A percentile compares a stretch with the other conserved stretches of the same genome.
Evolutionary conservation across 768 basidiomycete species (phyloP).

Genomic region (Suillus plorans): DNA sequence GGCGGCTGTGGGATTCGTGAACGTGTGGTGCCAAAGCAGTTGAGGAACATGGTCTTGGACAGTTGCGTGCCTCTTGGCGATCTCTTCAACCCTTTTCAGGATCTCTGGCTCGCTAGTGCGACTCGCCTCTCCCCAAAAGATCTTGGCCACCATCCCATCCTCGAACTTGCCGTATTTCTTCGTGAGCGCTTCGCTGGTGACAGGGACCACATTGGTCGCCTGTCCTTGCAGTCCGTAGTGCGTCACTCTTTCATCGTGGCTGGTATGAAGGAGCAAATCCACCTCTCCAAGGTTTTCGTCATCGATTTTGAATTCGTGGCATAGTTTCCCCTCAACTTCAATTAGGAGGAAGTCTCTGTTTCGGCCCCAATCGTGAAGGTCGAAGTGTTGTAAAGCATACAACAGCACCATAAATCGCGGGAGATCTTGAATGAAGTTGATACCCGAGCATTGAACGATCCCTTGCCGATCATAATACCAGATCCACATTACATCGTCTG

Average conservation of each 20-base stretch:
- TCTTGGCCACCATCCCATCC: background rate
- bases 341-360: background rate
- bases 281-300: background rate
- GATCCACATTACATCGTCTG: constrained; percentile 2
- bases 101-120: background rate
- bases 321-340: background rate
- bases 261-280: background rate
- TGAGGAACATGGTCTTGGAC: background rate
- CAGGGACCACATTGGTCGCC: background rate
- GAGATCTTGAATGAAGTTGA: background rate
- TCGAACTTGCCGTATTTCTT: background rate
- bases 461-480: constrained; percentile 2
- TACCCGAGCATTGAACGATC: background rate
- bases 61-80: background rate
- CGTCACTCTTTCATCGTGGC: background rate
- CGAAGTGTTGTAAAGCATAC: background rate
- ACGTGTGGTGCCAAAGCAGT: background rate
- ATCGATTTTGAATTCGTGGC: background rate
- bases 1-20: background rate
- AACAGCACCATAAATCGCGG: background rate
- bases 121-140: background rate
- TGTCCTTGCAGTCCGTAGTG: background rate
- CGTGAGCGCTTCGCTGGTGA: background rate
- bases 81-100: background rate
- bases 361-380: background rate